Conservation (phyloP, 176 grass and related monocot species). For the Hyparrhenia diplandra region DNA sequence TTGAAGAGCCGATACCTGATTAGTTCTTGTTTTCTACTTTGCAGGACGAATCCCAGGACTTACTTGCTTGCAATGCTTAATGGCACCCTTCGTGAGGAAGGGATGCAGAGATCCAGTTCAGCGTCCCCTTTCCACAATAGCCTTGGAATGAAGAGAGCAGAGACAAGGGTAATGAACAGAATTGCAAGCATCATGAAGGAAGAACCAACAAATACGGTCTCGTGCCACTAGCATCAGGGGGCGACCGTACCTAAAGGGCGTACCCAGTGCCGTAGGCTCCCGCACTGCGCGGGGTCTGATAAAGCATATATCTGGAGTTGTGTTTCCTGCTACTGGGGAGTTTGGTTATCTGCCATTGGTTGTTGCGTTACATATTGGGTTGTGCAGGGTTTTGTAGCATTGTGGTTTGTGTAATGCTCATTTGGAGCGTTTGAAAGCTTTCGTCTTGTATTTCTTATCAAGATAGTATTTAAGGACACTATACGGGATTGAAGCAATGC, state of each 20-base stretch:
- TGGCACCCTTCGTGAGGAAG: too few species aligned
- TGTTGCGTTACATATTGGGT: background rate
- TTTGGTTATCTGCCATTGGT: background rate
- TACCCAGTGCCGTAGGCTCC: too few species aligned
- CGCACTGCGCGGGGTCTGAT: too few species aligned
- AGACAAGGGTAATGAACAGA: slow-evolving; percentile 66
- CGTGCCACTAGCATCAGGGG: too few species aligned
- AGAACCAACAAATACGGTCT: too few species aligned
- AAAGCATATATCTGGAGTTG: slow-evolving; percentile 29
- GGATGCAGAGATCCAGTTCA: slow-evolving; percentile 72
- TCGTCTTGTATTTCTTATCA: slow-evolving; percentile 30
- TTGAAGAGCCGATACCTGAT: background rate
- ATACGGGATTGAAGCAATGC: slow-evolving; percentile 16
- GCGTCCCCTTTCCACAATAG: slow-evolving; percentile 82
- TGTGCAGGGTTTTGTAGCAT: slow-evolving; percentile 34
- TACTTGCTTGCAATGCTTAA: too few species aligned
- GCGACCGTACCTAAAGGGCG: too few species aligned
- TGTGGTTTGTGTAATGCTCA: slow-evolving; percentile 35
- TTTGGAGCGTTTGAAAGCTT: slow-evolving; percentile 2
- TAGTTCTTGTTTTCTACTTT: slow-evolving; percentile 1
- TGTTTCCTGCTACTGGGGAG: slow-evolving; percentile 38
- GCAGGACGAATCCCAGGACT: slow-evolving; percentile 94
- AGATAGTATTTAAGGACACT: slow-evolving; percentile 2
- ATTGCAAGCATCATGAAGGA: slow-evolving; percentile 8
- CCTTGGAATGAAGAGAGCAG: slow-evolving; percentile 91